Evolutionary conservation across 106 monocot species (phyloP), one percentile per base, ranked within the genome.

Genomic region (Dioscorea dumetorum): DNA sequence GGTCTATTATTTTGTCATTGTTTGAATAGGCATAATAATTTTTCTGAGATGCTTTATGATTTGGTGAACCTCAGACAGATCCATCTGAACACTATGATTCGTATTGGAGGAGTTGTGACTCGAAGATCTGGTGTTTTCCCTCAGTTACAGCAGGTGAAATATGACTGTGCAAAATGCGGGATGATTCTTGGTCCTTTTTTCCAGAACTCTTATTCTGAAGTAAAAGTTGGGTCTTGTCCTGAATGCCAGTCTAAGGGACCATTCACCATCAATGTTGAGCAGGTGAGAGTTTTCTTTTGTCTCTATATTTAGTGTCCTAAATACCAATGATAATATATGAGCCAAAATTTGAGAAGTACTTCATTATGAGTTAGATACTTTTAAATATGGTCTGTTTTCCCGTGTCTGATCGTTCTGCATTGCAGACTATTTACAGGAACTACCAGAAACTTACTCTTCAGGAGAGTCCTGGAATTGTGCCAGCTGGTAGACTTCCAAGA

Each of bases 211-310:
- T 99, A 99, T 74, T 84, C 99, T 51, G 99, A 99, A 80, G 99
- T 99, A 20, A 99, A 85, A 79, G 99, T 99, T 22, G 99, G 93
- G 50, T 99, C 93, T 22, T 99, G 99, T 58, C 99, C 99, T 59
- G 99, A 99, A 79, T 99, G 99, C 67, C 90, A 99, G 70, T 99
- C 99, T 1, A 99, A 93, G 80, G 99, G 99, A 19, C 99, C 99
- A 53, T 99, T 99, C 80, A 90, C 80, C 60, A 67, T 99, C 48
- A 99, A 99, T 68, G 84, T 93, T 66, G 99, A 99, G 60, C 99
- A 99, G 86, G 93, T 90, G 24, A 73, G 56, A 28, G 28, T 73
- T 49, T 24, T 41, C 41, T 41, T 8, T 8, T 41, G 41, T 41
- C 41, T 41, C 10, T 10, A 41, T 6, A 41, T 41, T 41, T 41